Percentiles rank a stretch among this genome's conserved stretches.
phyloP scores from a whole-genome alignment of 495 filamentous ascomycete species.

The Annulohypoxylon maeteangense region DNA sequence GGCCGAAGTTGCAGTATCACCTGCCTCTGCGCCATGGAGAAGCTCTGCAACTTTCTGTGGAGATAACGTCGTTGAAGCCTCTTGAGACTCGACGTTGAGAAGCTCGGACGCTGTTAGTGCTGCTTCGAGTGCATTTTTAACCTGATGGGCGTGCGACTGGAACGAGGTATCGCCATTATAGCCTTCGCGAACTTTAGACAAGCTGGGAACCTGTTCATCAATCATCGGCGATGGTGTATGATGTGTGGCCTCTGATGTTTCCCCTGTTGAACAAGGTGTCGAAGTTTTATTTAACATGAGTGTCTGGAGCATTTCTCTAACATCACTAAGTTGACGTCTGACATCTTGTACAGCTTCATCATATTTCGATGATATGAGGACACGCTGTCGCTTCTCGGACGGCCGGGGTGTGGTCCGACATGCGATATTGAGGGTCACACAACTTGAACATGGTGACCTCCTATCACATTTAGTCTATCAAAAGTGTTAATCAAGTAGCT shows the following conservation, averaged over 20 bases:
- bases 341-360: constrained; percentile 46
- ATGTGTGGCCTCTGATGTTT: constrained; percentile 13
- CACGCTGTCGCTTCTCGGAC: constrained; percentile 42
- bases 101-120: constrained; percentile 27
- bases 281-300: constrained; percentile 20
- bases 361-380: constrained; percentile 43
- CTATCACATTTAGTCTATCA: constrained; percentile 44
- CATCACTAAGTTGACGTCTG: constrained; percentile 39
- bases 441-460: constrained; percentile 42
- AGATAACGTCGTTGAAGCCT: background rate
- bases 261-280: constrained; percentile 1
- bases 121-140: constrained; percentile 30
- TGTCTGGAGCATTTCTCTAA: constrained; percentile 37
- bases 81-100: constrained; percentile 7
- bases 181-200: constrained; percentile 33
- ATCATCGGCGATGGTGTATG: constrained; percentile 42
- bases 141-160: constrained; percentile 36
- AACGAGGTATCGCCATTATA: constrained; percentile 42
- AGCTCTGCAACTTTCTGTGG: constrained; percentile 12
- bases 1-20: background rate
- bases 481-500: background rate
- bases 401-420: constrained; percentile 39
- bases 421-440: constrained; percentile 38
- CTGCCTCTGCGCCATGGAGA: constrained; percentile 7
- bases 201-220: constrained; percentile 38